Base-by-base conservation (phyloP, 2,329 filamentous ascomycete genomes). In the Fusarium tjaetaba region DNA sequence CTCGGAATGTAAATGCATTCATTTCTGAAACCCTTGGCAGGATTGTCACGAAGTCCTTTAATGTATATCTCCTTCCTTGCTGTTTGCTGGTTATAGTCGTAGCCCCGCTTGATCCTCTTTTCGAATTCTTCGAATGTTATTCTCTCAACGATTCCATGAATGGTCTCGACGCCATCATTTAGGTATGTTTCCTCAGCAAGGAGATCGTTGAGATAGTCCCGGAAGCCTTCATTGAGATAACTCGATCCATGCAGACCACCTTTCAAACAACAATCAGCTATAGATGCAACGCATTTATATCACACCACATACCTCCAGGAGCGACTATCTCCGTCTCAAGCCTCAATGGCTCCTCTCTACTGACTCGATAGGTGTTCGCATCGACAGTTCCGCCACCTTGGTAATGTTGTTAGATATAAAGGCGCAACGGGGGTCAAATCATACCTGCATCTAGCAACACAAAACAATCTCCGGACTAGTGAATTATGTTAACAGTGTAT, bases 401-500 rank as follows among this genome's bases (percentile, higher is more conserved):
- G 0, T 24, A 5, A 1, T 30, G 2, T 42, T 11, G 46, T 63
- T 20, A 36, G 28, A 2, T 16, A 1, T 0, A 11, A 11, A 43
- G 0, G 5, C 1, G 13, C 5, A 24, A 39, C 1, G 0, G 11
- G 4, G 7, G 16, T 0, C 3, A 36, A 1, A 0, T 4, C 61
- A 24, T 55, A 49, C 65, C 65, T 24, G 48, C 53, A 32, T 68
- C 65, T 4, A 61, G 4, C 0, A 68, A 5, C 0, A 68, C 36
- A 11, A 68, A 38, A 0, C 41, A 48, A 20, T 68, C 53, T 0
- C 53, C 65, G 3, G 15, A 3, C 65, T 68, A 2, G 2, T 0
- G 0, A 36, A 20, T 5, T 0, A 1, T 11, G 1, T 52, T 20
- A 52, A 0, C 0, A 20, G 2, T 0, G 0, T 7, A 20, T 36